phyloP scores from a whole-genome alignment of 768 basidiomycete genomes.

The Pleurotus eryngii region DNA sequence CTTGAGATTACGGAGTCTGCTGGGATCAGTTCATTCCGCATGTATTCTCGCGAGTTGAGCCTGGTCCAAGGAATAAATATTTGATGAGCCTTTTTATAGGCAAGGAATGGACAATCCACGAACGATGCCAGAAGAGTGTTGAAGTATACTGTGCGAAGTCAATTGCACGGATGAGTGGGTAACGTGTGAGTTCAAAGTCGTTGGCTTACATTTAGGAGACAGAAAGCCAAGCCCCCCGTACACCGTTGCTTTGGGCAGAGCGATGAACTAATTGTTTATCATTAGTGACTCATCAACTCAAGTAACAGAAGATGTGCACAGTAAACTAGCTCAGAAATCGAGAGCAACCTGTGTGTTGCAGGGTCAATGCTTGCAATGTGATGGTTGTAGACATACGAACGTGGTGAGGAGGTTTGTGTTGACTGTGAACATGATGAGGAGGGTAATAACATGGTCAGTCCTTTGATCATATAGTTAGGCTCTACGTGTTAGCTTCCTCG shows the following conservation, averaged over 20 bases:
- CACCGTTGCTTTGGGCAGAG: conserved; percentile 5
- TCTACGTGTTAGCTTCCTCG: too few relatives aligned
- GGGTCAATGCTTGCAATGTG: too few relatives aligned
- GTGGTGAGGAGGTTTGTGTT: conserved; percentile 9
- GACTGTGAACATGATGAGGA: conserved; percentile 9
- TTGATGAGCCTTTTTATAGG: neutral
- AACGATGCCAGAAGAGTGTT: conserved; percentile 2
- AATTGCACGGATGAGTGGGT: too few relatives aligned
- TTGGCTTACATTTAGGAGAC: conserved; percentile 1
- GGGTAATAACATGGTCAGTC: conserved; percentile 6
- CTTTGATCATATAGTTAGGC: neutral
- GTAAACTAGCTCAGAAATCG: neutral
- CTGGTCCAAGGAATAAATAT: neutral
- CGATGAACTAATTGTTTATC: neutral
- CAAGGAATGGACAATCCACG: neutral
- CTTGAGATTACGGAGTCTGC: too few relatives aligned
- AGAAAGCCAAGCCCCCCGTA: conserved; percentile 7
- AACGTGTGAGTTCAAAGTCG: too few relatives aligned
- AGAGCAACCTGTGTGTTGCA: neutral
- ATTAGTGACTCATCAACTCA: neutral
- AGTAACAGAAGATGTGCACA: neutral
- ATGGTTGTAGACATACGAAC: neutral
- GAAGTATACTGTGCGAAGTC: neutral
- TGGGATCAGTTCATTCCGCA: neutral
- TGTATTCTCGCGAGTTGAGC: conserved; percentile 4